Conservation (phyloP, 208 protist species). For the Crithidia acanthocephali region DNA sequence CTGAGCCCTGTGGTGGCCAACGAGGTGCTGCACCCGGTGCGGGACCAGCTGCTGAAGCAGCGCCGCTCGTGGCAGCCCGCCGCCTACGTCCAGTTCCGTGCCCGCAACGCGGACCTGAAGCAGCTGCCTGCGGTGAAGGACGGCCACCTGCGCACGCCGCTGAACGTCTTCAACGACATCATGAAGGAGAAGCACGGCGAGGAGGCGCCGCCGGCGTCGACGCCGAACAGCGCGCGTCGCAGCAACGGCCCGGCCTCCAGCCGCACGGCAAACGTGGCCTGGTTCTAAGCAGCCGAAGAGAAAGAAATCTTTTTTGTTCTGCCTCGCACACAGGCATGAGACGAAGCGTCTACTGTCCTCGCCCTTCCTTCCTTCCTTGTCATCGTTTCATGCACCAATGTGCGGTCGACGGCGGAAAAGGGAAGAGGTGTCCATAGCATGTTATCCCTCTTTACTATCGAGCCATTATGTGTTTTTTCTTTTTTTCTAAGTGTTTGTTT, state of each 20-base stretch:
- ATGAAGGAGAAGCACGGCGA: slow-evolving; percentile 64
- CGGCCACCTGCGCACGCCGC: slow-evolving; percentile 67
- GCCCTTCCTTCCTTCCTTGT: neutral
- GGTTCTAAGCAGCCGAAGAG: slow-evolving; percentile 38
- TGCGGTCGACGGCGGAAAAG: too few relatives aligned
- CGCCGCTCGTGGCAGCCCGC: slow-evolving; percentile 43
- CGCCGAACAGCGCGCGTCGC: slow-evolving; percentile 31
- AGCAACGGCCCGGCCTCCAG: slow-evolving; percentile 21
- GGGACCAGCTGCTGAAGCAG: slow-evolving; percentile 58
- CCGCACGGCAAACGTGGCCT: slow-evolving; percentile 47
- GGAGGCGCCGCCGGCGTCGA: slow-evolving; percentile 32
- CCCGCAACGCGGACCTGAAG: slow-evolving; percentile 46
- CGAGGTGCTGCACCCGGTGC: slow-evolving; percentile 61
- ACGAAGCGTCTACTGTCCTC: too few relatives aligned
- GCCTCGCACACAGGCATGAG: too few relatives aligned
- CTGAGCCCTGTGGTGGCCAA: slow-evolving; percentile 57
- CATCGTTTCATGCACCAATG: neutral
- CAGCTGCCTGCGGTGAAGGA: slow-evolving; percentile 70
- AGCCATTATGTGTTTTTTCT: slow-evolving; percentile 14
- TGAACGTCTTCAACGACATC: slow-evolving; percentile 79
- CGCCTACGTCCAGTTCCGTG: slow-evolving; percentile 52
- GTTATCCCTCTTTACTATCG: too few relatives aligned
- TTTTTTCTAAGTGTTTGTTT: slow-evolving; percentile 10
- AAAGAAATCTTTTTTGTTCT: slow-evolving; percentile 15
- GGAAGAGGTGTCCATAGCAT: too few relatives aligned